Conservation (phyloP, 176 grass and related monocot species). For the Urochloa ruziziensis region DNA sequence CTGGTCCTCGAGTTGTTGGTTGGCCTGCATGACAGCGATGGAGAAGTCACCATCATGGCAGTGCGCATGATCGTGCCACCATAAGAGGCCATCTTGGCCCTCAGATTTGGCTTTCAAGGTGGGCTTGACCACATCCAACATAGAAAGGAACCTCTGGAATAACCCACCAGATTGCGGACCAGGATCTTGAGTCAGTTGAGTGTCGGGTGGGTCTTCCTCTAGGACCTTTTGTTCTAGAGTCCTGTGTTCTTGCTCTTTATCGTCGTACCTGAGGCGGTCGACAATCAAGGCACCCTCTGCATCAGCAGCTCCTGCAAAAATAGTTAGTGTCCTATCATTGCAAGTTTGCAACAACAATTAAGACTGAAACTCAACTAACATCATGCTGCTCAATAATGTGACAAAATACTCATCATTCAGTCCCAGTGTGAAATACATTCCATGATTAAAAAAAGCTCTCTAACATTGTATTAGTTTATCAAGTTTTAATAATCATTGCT, state of each 20-base stretch:
- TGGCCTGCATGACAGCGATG: slow-evolving; percentile 66
- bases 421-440: not conserved
- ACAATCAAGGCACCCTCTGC: too few relatives aligned
- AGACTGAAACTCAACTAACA: too few relatives aligned
- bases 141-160: too few relatives aligned
- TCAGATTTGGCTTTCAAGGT: too few relatives aligned
- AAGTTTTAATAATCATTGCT: not conserved
- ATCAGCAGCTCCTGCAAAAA: not conserved
- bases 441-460: not conserved
- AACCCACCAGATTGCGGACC: slow-evolving; percentile 1
- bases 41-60: slow-evolving; percentile 51
- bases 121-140: too few relatives aligned
- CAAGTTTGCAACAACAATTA: too few relatives aligned
- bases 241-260: not conserved
- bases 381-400: too few relatives aligned
- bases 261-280: not conserved
- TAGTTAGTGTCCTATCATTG: too few relatives aligned
- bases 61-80: slow-evolving; percentile 45
- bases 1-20: slow-evolving; percentile 73
- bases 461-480: not conserved
- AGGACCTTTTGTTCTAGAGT: not conserved
- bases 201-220: not conserved
- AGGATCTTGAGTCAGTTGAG: not conserved
- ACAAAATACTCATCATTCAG: not conserved
- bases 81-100: too few relatives aligned